A percentile compares a stretch with the other conserved stretches of the same genome.
phyloP scores from a whole-genome alignment of 441 rosid genomes.

The Arabidopsis lyrata region DNA sequence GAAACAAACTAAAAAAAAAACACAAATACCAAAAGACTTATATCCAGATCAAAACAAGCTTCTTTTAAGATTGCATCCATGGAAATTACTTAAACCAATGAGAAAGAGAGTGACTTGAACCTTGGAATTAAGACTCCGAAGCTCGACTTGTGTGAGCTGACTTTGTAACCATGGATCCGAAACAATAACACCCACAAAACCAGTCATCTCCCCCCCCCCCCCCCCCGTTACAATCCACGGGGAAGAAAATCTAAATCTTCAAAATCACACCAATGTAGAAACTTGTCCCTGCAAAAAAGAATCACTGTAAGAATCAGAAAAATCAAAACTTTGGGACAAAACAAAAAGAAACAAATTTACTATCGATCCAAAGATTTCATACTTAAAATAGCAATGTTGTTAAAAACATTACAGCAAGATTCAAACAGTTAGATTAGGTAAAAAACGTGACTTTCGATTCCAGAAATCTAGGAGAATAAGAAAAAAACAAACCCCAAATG shows the following conservation, averaged over 20 bases:
- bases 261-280: slow-evolving; percentile 29
- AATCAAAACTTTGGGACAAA: background rate
- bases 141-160: slow-evolving; percentile 77
- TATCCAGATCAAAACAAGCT: slow-evolving; percentile 12
- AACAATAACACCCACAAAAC: slow-evolving; percentile 58
- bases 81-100: background rate
- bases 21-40: slow-evolving; percentile 15
- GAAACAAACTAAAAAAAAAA: slow-evolving; percentile 49
- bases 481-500: slow-evolving; percentile 28
- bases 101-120: slow-evolving; percentile 38
- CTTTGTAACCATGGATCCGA: slow-evolving; percentile 76
- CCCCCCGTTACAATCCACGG: slow-evolving; percentile 16
- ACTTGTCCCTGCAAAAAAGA: slow-evolving; percentile 22
- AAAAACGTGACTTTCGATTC: background rate
- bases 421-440: slow-evolving; percentile 30
- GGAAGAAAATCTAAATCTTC: slow-evolving; percentile 26
- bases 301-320: slow-evolving; percentile 3
- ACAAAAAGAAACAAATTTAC: background rate
- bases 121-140: slow-evolving; percentile 66
- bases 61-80: slow-evolving; percentile 3
- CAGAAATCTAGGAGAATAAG: slow-evolving; percentile 21
- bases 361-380: slow-evolving; percentile 20
- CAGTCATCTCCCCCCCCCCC: slow-evolving; percentile 80
- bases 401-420: slow-evolving; percentile 21
- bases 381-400: slow-evolving; percentile 31